phyloP scores from a whole-genome alignment of 1,284 basidiomycete genomes.

The Xerocomus minutiporus region DNA sequence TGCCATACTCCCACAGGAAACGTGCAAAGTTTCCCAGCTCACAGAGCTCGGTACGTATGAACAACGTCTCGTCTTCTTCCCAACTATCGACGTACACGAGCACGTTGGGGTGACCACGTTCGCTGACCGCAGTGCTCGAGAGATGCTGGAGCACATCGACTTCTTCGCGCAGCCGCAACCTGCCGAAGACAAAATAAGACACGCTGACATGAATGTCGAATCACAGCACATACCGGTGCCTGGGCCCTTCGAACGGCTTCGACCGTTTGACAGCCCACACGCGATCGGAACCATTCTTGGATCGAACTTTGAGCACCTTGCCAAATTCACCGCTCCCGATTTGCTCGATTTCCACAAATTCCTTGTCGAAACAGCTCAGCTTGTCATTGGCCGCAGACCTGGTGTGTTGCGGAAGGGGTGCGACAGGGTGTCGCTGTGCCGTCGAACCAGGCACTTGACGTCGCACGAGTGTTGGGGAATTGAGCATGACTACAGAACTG shows the following conservation, averaged over 20 bases:
- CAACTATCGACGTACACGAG: constrained; percentile 91
- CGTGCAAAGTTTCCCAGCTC: constrained; percentile 86
- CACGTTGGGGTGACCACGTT: constrained; percentile 65
- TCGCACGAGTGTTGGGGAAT: no score
- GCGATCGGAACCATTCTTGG: constrained; percentile 53
- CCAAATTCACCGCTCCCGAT: constrained; percentile 96
- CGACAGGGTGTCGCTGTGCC: constrained; percentile 14
- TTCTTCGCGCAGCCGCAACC: constrained; percentile 89
- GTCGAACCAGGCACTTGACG: neutral
- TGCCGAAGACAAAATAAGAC: constrained; percentile 31
- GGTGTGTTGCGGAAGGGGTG: constrained; percentile 15
- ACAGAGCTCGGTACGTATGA: constrained; percentile 94
- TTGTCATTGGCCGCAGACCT: constrained; percentile 22
- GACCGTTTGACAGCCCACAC: constrained; percentile 93
- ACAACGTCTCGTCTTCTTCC: constrained; percentile 91
- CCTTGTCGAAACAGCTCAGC: constrained; percentile 65
- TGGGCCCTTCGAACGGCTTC: constrained; percentile 87
- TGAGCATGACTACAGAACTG: no score
- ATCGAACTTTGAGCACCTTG: constrained; percentile 85
- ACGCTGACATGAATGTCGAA: constrained; percentile 10
- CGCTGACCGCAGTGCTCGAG: constrained; percentile 39
- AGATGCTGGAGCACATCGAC: constrained; percentile 89
- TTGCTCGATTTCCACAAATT: constrained; percentile 78
- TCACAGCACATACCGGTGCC: constrained; percentile 63
- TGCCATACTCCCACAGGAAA: constrained; percentile 93